Evolutionary conservation across 176 grass and related monocot genomes (phyloP).

Genomic region (Panicum miliaceum): DNA sequence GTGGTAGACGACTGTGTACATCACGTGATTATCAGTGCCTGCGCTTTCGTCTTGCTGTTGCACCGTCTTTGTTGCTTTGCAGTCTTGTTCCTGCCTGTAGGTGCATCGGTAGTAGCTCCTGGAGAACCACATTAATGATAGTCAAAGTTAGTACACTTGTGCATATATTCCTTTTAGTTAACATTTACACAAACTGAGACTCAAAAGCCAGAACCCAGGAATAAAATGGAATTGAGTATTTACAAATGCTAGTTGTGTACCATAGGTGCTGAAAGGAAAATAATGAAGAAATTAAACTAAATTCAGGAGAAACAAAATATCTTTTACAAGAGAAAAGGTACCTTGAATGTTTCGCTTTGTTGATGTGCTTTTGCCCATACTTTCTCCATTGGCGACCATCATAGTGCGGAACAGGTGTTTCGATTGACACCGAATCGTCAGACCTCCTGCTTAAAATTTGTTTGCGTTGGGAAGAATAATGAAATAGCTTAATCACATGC

Average conservation of each 20-base stretch:
- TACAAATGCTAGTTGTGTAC: background rate
- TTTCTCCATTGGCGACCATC: conserved; percentile 62
- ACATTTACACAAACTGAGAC: background rate
- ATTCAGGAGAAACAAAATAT: background rate
- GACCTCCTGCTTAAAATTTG: conserved; percentile 36
- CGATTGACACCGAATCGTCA: conserved; percentile 32
- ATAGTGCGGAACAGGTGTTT: conserved; percentile 43
- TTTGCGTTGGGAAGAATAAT: background rate
- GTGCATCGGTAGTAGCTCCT: conserved; percentile 65
- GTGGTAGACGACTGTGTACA: conserved; percentile 45
- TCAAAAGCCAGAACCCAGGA: background rate
- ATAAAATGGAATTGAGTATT: background rate
- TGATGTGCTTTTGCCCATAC: conserved; percentile 60
- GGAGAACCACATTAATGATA: background rate
- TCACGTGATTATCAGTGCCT: background rate
- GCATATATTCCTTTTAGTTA: background rate
- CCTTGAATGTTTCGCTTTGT: conserved; percentile 47
- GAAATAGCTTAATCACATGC: background rate
- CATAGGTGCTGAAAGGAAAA: background rate
- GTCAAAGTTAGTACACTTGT: background rate
- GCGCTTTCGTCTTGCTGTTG: conserved; percentile 27
- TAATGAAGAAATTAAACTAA: background rate
- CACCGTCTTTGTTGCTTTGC: conserved; percentile 59
- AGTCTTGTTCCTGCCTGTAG: conserved; percentile 49
- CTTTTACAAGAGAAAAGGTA: background rate